Base-by-base conservation (phyloP, 2,329 filamentous ascomycete species). In the Rutstroemia sp. region DNA sequence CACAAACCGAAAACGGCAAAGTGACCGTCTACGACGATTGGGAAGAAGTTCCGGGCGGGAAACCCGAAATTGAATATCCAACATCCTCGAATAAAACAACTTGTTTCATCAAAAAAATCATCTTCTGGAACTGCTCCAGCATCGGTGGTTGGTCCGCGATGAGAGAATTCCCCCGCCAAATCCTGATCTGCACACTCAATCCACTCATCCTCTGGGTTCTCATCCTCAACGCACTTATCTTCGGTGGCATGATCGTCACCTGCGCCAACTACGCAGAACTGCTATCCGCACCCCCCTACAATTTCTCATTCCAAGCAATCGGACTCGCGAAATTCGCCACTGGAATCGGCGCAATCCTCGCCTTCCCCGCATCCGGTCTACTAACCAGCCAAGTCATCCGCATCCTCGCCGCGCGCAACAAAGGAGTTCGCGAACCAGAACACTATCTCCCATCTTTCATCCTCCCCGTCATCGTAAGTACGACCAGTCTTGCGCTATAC, bases 1-100 rank as follows among this genome's bases (percentile, higher is more conserved):
- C 71, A 1, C 72, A 74, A 57, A 69, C 64, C 14, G 68, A 67
- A 2, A 70, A 70, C 0, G 73, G 74, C 58, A 73, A 70, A 54
- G 63, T 73, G 12, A 68, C 65, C 5, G 66, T 74, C 25, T 74
- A 41, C 18, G 14, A 70, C 34, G 67, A 72, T 23, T 66, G 64
- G 58, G 67, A 69, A 2, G 57, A 61, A 2, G 63, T 69, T 2
- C 62, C 63, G 6, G 56, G 59, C 18, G 60, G 57, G 7, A 58
- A 59, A 56, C 58, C 50, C 14, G 38, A 58, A 16, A 46, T 50
- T 2, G 50, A 58, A 4, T 3, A 30, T 7, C 23, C 18, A 44
- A 5, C 49, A 41, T 41, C 9, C 21, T n/a, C 18, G 21, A 41
- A 16, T 14, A 34, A 7, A 5, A 21, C 38, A 44, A 6, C 19